Base-by-base conservation (phyloP, 208 protist species). In the Kentomonas sorsogonicus region DNA sequence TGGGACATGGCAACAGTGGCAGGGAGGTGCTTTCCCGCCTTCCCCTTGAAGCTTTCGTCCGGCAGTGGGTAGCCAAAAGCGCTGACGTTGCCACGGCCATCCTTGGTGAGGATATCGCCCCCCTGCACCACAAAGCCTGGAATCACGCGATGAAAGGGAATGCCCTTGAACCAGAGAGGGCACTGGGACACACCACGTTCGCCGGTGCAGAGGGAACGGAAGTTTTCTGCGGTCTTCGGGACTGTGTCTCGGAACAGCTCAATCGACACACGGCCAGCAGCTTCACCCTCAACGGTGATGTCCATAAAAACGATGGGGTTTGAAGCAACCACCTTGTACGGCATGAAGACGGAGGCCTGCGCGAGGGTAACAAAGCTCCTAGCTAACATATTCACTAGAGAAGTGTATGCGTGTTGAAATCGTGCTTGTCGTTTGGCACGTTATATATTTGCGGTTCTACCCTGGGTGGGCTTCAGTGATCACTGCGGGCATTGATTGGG, bases 111-210 rank as follows among this genome's bases (percentile, higher is more conserved):
- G 44, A 98, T 96, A 63, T 99, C 97, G 20, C 97, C 97, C 13
- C 94, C 93, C 62, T 99, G 97, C 31, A 95, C 72, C 27, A 98
- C 91, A 77, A 99, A 98, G 7, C 79, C 77, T 1, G 77, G 72
- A 43, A 99, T 97, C 43, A 99, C 86, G 40, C 97, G 76, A 61
- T 99, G 97, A 66, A 99, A 98, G 0, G 79, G 81, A 40, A 91
- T 82, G 11, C 91, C 94, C 53, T 97, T 94, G 73, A 97, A 99
- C 72, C 69, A 79, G 36, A 97, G 67, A 18, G 72, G 72, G 52
- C 80, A 90, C 33, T 74, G 59, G 47, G 55, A 65, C 41, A 53
- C 18, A 13, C 87, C 79, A 40, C 88, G 72, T 63, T 97, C 93
- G 33, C 95, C 94, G 0, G 93, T 98, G 74, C 89, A 96, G 9